Conservation (phyloP, 2,329 filamentous ascomycete species). For the Stemphylium vesicarium region DNA sequence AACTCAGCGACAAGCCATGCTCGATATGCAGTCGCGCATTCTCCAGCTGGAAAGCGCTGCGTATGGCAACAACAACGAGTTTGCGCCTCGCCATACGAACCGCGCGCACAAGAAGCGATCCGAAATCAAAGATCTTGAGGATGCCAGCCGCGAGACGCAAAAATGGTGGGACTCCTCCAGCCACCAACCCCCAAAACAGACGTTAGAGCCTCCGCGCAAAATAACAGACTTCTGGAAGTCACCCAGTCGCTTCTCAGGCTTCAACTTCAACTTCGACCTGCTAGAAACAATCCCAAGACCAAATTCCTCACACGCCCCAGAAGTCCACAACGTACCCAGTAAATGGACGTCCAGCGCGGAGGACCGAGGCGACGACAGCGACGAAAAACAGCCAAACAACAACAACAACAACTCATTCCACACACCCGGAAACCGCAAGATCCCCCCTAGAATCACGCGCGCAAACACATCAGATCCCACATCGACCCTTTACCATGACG, state of each 20-base stretch:
- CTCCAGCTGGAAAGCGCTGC: conserved; percentile 31
- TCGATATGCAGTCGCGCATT: conserved; percentile 38
- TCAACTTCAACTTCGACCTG: conserved; percentile 34
- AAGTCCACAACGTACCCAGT: conserved; percentile 27
- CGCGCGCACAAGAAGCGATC: neutral
- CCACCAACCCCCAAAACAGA: conserved; percentile 34
- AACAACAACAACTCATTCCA: conserved; percentile 1
- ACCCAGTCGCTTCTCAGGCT: conserved; percentile 33
- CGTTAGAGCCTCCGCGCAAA: conserved; percentile 34
- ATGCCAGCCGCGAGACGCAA: conserved; percentile 21
- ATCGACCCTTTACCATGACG: conserved; percentile 3
- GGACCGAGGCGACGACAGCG: too few species aligned
- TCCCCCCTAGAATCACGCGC: conserved; percentile 6
- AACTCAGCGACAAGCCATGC: conserved; percentile 33
- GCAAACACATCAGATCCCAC: conserved; percentile 9
- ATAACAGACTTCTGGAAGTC: conserved; percentile 36
- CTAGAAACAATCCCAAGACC: conserved; percentile 10
- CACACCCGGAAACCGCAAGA: conserved; percentile 1
- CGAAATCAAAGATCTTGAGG: conserved; percentile 14
- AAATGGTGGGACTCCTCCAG: conserved; percentile 34
- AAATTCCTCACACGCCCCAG: conserved; percentile 17
- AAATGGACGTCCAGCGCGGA: too few species aligned
- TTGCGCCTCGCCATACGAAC: neutral
- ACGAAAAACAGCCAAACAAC: conserved; percentile 14
- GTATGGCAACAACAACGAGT: conserved; percentile 1